A percentile compares a stretch with the other conserved stretches of the same genome.
Evolutionary conservation across 2,329 filamentous ascomycete genomes (phyloP).

Genomic region (Penicillium sp.): DNA sequence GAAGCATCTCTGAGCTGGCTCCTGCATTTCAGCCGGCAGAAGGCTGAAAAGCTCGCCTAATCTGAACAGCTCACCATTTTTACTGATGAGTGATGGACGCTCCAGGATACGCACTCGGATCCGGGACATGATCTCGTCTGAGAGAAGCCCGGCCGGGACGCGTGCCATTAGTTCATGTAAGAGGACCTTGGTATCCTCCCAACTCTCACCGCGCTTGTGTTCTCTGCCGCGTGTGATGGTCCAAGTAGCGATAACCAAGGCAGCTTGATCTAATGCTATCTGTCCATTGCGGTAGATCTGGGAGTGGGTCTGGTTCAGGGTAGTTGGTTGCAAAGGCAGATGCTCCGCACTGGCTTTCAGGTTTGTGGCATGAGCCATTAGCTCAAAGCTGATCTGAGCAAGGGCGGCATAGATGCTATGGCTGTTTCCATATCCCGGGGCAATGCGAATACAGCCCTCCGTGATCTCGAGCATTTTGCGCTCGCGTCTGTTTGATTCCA

Average conservation of each 20-base stretch:
- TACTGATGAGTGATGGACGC: conserved; percentile 26
- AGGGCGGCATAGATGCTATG: conserved; percentile 34
- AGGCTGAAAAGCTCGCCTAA: conserved; percentile 25
- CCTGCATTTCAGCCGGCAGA: conserved; percentile 24
- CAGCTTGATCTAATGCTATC: conserved; percentile 33
- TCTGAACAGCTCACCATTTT: conserved; percentile 32
- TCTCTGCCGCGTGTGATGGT: conserved; percentile 30
- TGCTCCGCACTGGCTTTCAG: conserved; percentile 26
- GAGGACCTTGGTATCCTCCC: conserved; percentile 23
- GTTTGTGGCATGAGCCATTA: conserved; percentile 32
- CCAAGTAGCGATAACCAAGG: conserved; percentile 35
- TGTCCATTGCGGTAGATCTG: conserved; percentile 38
- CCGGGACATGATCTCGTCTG: conserved; percentile 22
- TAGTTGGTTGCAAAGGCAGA: conserved; percentile 24
- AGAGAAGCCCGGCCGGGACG: conserved; percentile 26
- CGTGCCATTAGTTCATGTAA: conserved; percentile 26
- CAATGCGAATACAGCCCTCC: conserved; percentile 25
- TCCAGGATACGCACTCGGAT: conserved; percentile 28
- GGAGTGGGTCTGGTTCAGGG: conserved; percentile 35
- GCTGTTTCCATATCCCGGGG: conserved; percentile 28
- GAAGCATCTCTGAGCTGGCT: conserved; percentile 20
- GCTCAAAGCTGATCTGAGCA: conserved; percentile 36
- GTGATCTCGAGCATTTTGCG: conserved; percentile 29
- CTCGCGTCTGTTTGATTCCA: conserved; percentile 37
- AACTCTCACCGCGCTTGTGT: conserved; percentile 18